These are phyloP conservation scores for Nitzschia sp. DNA, from an alignment of 108 stramenopile genomes.

Conservation along the genomic window DNA sequence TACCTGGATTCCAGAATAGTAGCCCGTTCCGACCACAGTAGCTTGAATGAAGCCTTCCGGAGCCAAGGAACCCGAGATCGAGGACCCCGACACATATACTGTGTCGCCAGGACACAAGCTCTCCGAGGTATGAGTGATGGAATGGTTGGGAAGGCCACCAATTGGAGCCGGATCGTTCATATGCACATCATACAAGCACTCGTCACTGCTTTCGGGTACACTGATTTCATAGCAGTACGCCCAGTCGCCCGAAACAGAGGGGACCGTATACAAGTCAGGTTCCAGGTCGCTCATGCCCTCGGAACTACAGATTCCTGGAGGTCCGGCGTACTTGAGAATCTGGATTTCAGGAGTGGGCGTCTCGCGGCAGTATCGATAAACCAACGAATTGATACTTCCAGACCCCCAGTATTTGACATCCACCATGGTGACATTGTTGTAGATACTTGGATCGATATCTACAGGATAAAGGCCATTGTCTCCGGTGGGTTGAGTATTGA, in stretches of 20 bases:
- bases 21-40: neutral
- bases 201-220: neutral
- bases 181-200: neutral
- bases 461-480: slow-evolving; percentile 3
- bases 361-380: slow-evolving; percentile 1
- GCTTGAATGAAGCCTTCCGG: neutral
- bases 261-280: neutral
- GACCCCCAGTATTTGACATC: slow-evolving; percentile 1
- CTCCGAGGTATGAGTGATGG: neutral
- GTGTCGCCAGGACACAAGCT: neutral
- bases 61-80: neutral
- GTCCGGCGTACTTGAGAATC: neutral
- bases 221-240: neutral
- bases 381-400: neutral
- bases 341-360: slow-evolving; percentile 1
- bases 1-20: neutral
- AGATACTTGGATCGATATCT: neutral
- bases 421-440: slow-evolving; percentile 4
- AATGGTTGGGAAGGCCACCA: neutral
- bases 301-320: neutral
- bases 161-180: neutral
- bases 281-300: neutral
- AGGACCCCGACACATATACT: neutral
- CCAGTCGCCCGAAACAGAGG: neutral
- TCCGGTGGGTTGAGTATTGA: slow-evolving; percentile 4